A percentile compares a stretch with the other conserved stretches of the same genome.
Evolutionary conservation across 73 alveolate species (phyloP).

Genomic region (Stentor coeruleus): DNA sequence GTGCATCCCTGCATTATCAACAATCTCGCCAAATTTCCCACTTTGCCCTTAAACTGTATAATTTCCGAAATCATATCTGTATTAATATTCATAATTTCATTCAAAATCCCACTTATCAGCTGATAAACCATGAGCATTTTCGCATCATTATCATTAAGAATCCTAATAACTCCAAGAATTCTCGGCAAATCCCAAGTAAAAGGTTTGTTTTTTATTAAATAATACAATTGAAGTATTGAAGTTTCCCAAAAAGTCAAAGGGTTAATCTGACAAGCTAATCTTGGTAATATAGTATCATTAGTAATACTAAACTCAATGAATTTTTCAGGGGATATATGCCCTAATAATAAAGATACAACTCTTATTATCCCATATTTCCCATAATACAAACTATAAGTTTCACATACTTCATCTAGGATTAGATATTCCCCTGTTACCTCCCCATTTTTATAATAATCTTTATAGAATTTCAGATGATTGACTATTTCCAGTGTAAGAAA

Average conservation of each 20-base stretch:
- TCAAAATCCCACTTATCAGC: too few species aligned
- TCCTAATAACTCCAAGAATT: not conserved
- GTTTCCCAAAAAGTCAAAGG: too few species aligned
- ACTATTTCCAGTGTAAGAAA: not conserved
- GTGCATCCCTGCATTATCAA: too few species aligned
- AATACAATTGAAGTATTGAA: too few species aligned
- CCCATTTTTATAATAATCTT: not conserved
- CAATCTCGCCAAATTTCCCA: too few species aligned
- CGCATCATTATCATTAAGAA: too few species aligned
- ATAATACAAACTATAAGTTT: not conserved
- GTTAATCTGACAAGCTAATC: not conserved
- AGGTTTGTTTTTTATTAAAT: not conserved
- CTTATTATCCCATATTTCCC: conserved; percentile 8
- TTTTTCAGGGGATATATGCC: not conserved
- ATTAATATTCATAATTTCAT: too few species aligned
- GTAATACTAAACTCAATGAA: not conserved
- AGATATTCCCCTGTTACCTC: not conserved
- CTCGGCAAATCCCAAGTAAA: not conserved
- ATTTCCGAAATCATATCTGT: too few species aligned
- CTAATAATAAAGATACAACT: not conserved
- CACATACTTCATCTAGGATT: too few species aligned
- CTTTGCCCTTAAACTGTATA: too few species aligned
- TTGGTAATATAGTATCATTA: not conserved
- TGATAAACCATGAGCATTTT: too few species aligned
- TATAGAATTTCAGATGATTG: not conserved